Conservation (phyloP, 2,329 filamentous ascomycete species). For the Orbilia oligospora region DNA sequence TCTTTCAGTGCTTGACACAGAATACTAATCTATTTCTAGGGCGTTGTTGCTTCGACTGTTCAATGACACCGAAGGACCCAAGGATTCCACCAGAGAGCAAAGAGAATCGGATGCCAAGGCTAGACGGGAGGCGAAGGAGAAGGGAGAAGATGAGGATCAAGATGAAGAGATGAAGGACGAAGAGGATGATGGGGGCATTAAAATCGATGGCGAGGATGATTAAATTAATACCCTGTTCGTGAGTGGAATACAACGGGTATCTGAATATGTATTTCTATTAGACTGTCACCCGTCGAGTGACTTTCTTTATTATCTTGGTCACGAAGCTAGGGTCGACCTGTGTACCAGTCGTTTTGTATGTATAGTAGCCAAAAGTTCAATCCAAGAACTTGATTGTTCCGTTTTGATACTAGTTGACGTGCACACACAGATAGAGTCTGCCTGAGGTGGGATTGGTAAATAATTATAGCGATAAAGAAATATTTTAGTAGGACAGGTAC, state of each 20-base stretch:
- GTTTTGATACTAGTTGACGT: no score
- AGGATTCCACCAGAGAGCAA: constrained; percentile 77
- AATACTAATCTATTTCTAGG: constrained; percentile 64
- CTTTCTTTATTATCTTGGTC: background rate
- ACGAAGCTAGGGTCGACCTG: background rate
- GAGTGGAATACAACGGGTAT: background rate
- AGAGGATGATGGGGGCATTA: constrained; percentile 31
- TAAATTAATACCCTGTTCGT: background rate
- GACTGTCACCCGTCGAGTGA: background rate
- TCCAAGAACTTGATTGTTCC: background rate
- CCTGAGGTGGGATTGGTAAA: no score
- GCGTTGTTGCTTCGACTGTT: constrained; percentile 93
- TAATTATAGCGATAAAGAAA: no score
- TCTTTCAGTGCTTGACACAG: background rate
- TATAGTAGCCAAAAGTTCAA: background rate
- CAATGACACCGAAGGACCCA: constrained; percentile 87
- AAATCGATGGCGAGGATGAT: constrained; percentile 16
- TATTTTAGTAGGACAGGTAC: no score
- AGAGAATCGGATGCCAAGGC: constrained; percentile 67
- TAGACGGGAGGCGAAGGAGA: constrained; percentile 59
- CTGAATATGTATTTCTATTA: constrained; percentile 6
- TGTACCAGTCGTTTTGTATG: background rate
- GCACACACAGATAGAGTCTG: no score
- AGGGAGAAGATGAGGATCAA: constrained; percentile 65
- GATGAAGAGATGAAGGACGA: constrained; percentile 66